Percentiles rank a stretch among this genome's conserved stretches.
Conservation (phyloP, 2,329 filamentous ascomycete genomes). For the Orbilia quercus region DNA sequence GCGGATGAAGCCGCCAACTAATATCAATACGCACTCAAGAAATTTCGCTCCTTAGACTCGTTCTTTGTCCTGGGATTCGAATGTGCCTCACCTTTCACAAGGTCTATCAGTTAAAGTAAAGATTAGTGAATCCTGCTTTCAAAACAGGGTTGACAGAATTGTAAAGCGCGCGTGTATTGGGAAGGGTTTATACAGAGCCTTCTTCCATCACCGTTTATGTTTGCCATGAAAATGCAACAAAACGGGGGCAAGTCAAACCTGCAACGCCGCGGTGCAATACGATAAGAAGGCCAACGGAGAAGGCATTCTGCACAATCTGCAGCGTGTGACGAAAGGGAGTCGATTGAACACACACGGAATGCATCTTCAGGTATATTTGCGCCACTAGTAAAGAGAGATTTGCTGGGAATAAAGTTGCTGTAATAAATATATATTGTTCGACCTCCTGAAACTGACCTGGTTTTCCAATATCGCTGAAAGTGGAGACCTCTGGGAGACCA, state of each 20-base stretch:
- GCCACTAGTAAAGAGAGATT: slow-evolving; percentile 9
- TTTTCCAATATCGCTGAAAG: slow-evolving; percentile 15
- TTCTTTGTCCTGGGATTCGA: neutral
- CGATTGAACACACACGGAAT: slow-evolving; percentile 20
- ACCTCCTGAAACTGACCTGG: slow-evolving; percentile 41
- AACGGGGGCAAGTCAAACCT: neutral
- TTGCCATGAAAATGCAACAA: neutral
- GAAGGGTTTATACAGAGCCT: slow-evolving; percentile 2
- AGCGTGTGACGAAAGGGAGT: neutral
- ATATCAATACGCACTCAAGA: slow-evolving; percentile 18
- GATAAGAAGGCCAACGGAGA: slow-evolving; percentile 7
- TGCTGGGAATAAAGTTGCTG: slow-evolving; percentile 21
- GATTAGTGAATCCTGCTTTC: slow-evolving; percentile 12
- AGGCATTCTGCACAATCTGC: slow-evolving; percentile 4
- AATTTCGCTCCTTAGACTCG: slow-evolving; percentile 8
- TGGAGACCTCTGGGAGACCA: slow-evolving; percentile 27
- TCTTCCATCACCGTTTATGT: neutral
- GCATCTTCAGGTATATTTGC: slow-evolving; percentile 12
- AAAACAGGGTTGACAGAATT: slow-evolving; percentile 6
- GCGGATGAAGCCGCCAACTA: slow-evolving; percentile 16
- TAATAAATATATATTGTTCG: slow-evolving; percentile 6
- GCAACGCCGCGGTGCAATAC: neutral
- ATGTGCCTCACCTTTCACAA: too few relatives aligned
- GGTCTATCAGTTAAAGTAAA: too few relatives aligned
- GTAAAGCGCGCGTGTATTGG: slow-evolving; percentile 3